Evolutionary conservation across 306 rosid genomes (phyloP).

Genomic region (Lupinus albus): DNA sequence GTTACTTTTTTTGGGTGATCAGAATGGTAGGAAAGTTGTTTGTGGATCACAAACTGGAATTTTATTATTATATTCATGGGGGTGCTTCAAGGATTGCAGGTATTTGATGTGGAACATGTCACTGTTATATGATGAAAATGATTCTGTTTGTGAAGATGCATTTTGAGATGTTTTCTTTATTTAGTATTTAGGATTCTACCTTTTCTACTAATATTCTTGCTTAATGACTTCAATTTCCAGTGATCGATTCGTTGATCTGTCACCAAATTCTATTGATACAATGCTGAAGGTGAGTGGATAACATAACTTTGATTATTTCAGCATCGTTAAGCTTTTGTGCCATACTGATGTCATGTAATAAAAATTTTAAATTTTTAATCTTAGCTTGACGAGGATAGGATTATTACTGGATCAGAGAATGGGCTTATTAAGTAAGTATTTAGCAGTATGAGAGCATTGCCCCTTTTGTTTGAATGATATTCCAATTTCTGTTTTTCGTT

Average conservation of each 20-base stretch:
- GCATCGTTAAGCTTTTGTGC: constrained; percentile 23
- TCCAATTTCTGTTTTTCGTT: constrained; percentile 16
- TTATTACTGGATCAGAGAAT: constrained; percentile 86
- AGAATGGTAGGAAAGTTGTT: constrained; percentile 89
- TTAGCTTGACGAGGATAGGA: constrained; percentile 94
- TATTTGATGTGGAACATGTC: constrained; percentile 35
- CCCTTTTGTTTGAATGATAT: constrained; percentile 20
- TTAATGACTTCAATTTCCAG: constrained; percentile 52
- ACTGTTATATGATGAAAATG: constrained; percentile 13
- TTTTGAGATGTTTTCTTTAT: constrained; percentile 8
- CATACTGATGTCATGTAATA: constrained; percentile 8
- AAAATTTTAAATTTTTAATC: constrained; percentile 8
- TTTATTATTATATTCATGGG: constrained; percentile 84
- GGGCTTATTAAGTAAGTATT: constrained; percentile 88
- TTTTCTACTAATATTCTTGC: constrained; percentile 36
- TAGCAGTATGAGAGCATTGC: constrained; percentile 30
- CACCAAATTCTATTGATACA: constrained; percentile 74
- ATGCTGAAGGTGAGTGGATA: constrained; percentile 70
- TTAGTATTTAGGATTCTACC: constrained; percentile 21
- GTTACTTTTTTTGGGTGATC: constrained; percentile 28
- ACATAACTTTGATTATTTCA: constrained; percentile 29
- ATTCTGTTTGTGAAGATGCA: constrained; percentile 17
- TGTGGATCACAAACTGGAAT: constrained; percentile 85
- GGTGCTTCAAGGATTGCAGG: constrained; percentile 93
- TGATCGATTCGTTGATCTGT: constrained; percentile 79